Percentiles rank a stretch among this genome's conserved stretches.
Evolutionary conservation across 176 grass and related monocot genomes (phyloP).

Genomic region (Zizania latifolia): DNA sequence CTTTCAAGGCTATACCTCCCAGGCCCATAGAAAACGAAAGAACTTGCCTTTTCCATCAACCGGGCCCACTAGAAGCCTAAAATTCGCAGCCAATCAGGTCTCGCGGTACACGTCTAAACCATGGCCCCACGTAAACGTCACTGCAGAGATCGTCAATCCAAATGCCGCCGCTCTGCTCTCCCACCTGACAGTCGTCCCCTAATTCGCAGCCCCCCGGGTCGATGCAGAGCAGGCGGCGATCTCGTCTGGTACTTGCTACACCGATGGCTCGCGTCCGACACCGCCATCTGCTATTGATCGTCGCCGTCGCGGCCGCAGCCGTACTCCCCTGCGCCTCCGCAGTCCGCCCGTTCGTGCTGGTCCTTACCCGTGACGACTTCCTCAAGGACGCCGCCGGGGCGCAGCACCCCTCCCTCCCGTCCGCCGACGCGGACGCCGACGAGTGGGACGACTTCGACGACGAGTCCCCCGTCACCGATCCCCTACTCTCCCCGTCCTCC

Average conservation of each 20-base stretch:
- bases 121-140: slow-evolving; percentile 15
- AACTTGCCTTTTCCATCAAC: not conserved
- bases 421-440: slow-evolving; percentile 34
- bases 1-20: not conserved
- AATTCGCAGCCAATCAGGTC: slow-evolving; percentile 34
- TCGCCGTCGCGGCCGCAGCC: not conserved
- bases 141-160: not conserved
- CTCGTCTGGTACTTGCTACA: slow-evolving; percentile 21
- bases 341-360: slow-evolving; percentile 60
- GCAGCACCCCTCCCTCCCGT: slow-evolving; percentile 44
- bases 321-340: slow-evolving; percentile 22
- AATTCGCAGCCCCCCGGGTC: not conserved
- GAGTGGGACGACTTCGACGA: slow-evolving; percentile 92
- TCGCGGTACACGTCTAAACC: slow-evolving; percentile 30
- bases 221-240: slow-evolving; percentile 17
- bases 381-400: slow-evolving; percentile 55
- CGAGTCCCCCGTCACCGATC: slow-evolving; percentile 33
- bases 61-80: not conserved
- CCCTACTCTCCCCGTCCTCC: slow-evolving; percentile 43
- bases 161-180: not conserved
- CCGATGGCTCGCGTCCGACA: slow-evolving; percentile 34
- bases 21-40: not conserved
- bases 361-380: slow-evolving; percentile 75
- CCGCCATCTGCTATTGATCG: slow-evolving; percentile 34
- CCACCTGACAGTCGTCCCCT: slow-evolving; percentile 37